Base-by-base conservation (phyloP, 2,329 filamentous ascomycete species). In the Sporothrix protearum region DNA sequence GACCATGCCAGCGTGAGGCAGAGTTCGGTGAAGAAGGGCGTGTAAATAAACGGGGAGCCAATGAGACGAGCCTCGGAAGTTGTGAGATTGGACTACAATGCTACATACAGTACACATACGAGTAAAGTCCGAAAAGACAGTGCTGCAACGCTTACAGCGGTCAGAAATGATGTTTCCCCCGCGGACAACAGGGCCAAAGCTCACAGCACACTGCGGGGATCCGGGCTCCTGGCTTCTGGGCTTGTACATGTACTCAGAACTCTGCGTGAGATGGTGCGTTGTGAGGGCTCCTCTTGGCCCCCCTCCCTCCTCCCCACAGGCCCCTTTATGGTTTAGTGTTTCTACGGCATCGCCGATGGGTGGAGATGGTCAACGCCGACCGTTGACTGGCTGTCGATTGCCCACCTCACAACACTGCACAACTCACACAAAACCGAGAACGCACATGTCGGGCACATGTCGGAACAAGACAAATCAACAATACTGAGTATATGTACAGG, bases 1-100 rank as follows among this genome's bases (percentile, higher is more conserved):
- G 55, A 63, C 61, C 47, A 49, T 59, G 51, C 22, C 71, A 39
- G 57, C 53, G 45, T 51, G 57, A 73, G 71, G 70, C 72, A 71
- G 68, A 74, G 63, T 70, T 75, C 73, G 73, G 73, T 68, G 73
- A 69, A 61, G 30, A 33, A 67, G 73, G 70, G 73, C 30, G 73
- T 73, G 71, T 53, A n/a, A 12, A 22, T 70, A 70, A 59, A 61
- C 14, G 19, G 39, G 2, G 70, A 22, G 36, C 68, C 55, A 69
- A 57, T 69, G 9, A 42, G 14, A 25, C 2, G 45, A 9, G 7
- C 22, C 10, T n/a, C 22, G n/a, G 57, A 33, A 30, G 57, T 39
- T 47, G 6, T n/a, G n/a, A 22, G 28, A 59, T 39, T n/a, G 39
- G 12, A 36, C n/a, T 28, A n/a, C n/a, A n/a, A n/a, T n/a, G n/a